Evolutionary conservation across 1,284 basidiomycete species (phyloP).

Genomic region (Laetiporus sulphureus): DNA sequence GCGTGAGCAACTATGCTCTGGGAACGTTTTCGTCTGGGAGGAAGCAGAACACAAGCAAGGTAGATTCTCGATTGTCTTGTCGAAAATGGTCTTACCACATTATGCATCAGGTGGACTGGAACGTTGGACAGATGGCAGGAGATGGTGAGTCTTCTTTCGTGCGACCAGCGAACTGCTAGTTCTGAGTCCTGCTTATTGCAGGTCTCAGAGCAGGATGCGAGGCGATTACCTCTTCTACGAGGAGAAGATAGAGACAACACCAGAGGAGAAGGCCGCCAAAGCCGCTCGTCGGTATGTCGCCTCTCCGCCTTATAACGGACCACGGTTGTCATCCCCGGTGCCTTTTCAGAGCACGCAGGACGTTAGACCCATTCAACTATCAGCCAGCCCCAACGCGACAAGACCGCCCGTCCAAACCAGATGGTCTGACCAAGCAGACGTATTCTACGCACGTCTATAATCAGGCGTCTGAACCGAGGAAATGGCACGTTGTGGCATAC

Average conservation of each 20-base stretch:
- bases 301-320: conserved; percentile 1
- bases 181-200: conserved; percentile 26
- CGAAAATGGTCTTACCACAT: conserved; percentile 6
- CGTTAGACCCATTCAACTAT: conserved; percentile 50
- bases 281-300: conserved; percentile 54
- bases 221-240: conserved; percentile 76
- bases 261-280: conserved; percentile 68
- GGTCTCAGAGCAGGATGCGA: conserved; percentile 79
- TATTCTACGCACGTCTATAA: conserved; percentile 66
- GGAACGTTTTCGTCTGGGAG: conserved; percentile 79
- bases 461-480: conserved; percentile 50
- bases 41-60: conserved; percentile 65
- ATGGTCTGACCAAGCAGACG: conserved; percentile 73
- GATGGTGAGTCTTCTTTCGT: conserved; percentile 42
- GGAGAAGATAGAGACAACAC: conserved; percentile 70
- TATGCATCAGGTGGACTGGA: conserved; percentile 47
- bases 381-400: conserved; percentile 55
- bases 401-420: conserved; percentile 65
- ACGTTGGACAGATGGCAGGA: conserved; percentile 71
- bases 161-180: background rate
- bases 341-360: conserved; percentile 51
- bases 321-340: conserved; percentile 8
- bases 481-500: conserved; percentile 78
- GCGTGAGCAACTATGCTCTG: conserved; percentile 58
- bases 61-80: conserved; percentile 9